Evolutionary conservation across 192 early-diverging fungal species (phyloP).

Genomic region (Mortierella hygrophila): DNA sequence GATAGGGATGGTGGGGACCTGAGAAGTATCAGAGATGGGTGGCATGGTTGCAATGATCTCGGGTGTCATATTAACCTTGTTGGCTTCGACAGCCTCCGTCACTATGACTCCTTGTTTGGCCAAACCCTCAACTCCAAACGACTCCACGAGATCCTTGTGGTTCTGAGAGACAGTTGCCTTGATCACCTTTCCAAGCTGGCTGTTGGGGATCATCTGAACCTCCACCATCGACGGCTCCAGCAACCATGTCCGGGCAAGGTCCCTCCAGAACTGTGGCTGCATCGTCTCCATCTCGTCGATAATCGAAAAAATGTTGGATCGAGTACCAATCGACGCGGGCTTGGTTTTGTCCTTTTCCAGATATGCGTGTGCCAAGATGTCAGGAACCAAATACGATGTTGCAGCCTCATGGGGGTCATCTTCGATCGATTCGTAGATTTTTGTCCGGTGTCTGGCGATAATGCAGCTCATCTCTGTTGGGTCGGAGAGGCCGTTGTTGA

Average conservation of each 20-base stretch:
- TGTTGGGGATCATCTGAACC: conserved; percentile 68
- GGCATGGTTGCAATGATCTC: conserved; percentile 72
- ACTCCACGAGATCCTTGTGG: conserved; percentile 46
- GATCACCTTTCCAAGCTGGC: conserved; percentile 60
- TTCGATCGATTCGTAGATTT: conserved; percentile 64
- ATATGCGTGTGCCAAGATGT: conserved; percentile 70
- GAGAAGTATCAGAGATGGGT: conserved; percentile 72
- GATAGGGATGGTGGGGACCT: conserved; percentile 59
- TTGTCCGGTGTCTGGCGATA: conserved; percentile 58
- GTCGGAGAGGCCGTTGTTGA: conserved; percentile 49
- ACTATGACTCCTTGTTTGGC: conserved; percentile 52
- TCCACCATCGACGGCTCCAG: conserved; percentile 69
- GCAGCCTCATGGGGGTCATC: conserved; percentile 73
- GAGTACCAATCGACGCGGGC: conserved; percentile 66
- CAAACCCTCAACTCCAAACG: conserved; percentile 65
- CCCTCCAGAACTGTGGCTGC: conserved; percentile 67
- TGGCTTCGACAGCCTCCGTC: conserved; percentile 40
- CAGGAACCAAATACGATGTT: conserved; percentile 63
- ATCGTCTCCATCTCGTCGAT: conserved; percentile 65
- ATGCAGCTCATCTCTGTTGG: conserved; percentile 57
- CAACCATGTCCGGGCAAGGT: conserved; percentile 66
- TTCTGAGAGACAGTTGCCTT: conserved; percentile 58
- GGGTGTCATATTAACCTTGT: conserved; percentile 51
- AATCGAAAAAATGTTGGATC: conserved; percentile 66
- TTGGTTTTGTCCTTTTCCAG: conserved; percentile 57